Evolutionary conservation across 2,329 filamentous ascomycete species (phyloP).

Genomic region (Leptographium radiaticola): DNA sequence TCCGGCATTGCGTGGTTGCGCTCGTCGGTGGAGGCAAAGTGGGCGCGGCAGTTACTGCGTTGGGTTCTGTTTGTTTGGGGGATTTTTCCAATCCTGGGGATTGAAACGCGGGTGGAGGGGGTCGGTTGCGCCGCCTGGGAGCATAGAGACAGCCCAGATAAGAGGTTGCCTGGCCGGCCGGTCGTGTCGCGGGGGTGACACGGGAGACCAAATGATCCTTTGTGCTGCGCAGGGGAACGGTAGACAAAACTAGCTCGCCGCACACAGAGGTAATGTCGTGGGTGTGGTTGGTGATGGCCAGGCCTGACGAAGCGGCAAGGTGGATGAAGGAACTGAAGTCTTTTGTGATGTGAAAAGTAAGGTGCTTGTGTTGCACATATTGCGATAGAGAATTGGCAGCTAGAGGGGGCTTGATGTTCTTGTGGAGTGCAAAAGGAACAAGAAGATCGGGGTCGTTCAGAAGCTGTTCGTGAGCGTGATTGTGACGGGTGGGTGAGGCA

Average conservation of each 20-base stretch:
- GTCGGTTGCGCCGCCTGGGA: neutral
- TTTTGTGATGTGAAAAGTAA: constrained; percentile 6
- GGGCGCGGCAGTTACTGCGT: neutral
- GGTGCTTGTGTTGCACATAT: constrained; percentile 15
- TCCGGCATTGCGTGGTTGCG: constrained; percentile 19
- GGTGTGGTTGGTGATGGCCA: neutral
- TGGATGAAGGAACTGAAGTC: neutral
- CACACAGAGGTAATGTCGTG: neutral
- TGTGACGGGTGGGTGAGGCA: neutral
- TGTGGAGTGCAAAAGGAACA: neutral
- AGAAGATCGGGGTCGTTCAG: neutral
- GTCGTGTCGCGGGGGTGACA: neutral
- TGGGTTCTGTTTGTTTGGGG: neutral
- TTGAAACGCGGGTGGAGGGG: neutral
- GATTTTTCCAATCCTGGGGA: neutral
- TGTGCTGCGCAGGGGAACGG: neutral
- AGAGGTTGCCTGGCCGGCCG: neutral
- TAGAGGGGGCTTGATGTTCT: neutral
- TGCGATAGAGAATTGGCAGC: constrained; percentile 5
- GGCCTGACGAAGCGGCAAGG: neutral
- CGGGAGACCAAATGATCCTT: neutral
- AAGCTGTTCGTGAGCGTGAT: neutral
- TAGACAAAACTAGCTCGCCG: neutral
- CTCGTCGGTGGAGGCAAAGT: neutral
- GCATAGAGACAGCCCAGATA: neutral